Conservation (phyloP, 345 rosid genomes). For the Eucalyptus polyanthemos region DNA sequence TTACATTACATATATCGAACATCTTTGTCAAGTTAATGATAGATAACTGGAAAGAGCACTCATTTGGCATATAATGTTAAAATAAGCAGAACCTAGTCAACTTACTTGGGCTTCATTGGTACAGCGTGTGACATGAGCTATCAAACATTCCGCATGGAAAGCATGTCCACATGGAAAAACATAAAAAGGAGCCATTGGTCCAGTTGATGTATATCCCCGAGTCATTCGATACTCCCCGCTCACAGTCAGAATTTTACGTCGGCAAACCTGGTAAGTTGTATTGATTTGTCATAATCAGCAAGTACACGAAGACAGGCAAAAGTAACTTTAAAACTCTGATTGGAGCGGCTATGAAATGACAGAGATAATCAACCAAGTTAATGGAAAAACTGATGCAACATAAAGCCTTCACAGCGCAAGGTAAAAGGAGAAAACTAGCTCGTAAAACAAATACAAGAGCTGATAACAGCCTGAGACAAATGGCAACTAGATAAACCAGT, state of each 20-base stretch:
- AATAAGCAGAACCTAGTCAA: not conserved
- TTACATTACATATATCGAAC: not conserved
- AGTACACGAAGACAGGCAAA: not conserved
- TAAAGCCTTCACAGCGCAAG: not conserved
- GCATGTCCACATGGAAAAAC: constrained; percentile 96
- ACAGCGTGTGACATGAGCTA: constrained; percentile 68
- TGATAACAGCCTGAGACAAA: not conserved
- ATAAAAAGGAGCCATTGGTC: constrained; percentile 89
- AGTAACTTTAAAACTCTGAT: not conserved
- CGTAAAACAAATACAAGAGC: not conserved
- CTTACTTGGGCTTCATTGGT: constrained; percentile 46
- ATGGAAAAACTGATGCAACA: not conserved
- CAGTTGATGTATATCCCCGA: constrained; percentile 64
- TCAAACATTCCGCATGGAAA: constrained; percentile 81
- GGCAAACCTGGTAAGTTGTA: constrained; percentile 43
- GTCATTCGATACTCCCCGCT: constrained; percentile 60
- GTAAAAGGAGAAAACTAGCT: not conserved
- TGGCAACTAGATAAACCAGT: not conserved
- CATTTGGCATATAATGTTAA: not conserved
- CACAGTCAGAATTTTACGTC: constrained; percentile 61
- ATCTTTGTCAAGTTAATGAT: not conserved
- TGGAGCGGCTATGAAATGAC: not conserved
- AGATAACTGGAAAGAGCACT: not conserved
- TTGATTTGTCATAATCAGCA: not conserved
- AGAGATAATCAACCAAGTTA: not conserved